Base-by-base conservation (phyloP, 306 rosid species). In the Luffa aegyptiaca region DNA sequence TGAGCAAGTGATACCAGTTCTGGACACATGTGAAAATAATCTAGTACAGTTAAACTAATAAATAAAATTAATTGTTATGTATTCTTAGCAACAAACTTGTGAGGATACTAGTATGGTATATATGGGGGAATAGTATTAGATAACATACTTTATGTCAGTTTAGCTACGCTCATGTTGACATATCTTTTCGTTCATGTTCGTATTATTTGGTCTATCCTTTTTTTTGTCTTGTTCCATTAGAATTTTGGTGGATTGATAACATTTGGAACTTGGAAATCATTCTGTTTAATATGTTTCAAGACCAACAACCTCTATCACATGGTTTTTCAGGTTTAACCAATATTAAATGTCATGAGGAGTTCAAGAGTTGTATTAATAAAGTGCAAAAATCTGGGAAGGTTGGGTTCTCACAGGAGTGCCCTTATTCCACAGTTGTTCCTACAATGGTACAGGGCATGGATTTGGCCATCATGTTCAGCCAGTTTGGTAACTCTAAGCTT, bases 371-470 rank as follows among this genome's bases (percentile, higher is more conserved):
- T 81, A 86, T 94, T 13, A 86, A 18, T 79, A 87, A 33, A 84
- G 93, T 66, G 53, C 83, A 65, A 6, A 88, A 87, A 57, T 90
- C 97, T 26, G 95, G 98, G 13, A 91, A 86, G 83, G 81, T 12
- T 75, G 97, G 98, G 76, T 94, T 92, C 84, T 90, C 98, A 0
- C 48, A 74, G 64, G 82, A 73, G 59, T 92, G 95, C 81, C 96
- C 97, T 8, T 76, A 80, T 41, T 84, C 83, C 45, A 83, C 61
- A 5, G 90, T 90, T 61, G 89, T 85, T 59, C 84, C 97, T 13
- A 91, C 90, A 11, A 94, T 92, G 97, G 86, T 86, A 44, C 87
- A 84, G 76, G 97, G 90, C 80, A 95, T 95, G 97, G 97, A 95
- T 81, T 58, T 92, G 79, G 97, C 97, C 49, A 91, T 92, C 83